Conservation (phyloP, 1,284 basidiomycete genomes). For the Anthracocystis setariae region DNA sequence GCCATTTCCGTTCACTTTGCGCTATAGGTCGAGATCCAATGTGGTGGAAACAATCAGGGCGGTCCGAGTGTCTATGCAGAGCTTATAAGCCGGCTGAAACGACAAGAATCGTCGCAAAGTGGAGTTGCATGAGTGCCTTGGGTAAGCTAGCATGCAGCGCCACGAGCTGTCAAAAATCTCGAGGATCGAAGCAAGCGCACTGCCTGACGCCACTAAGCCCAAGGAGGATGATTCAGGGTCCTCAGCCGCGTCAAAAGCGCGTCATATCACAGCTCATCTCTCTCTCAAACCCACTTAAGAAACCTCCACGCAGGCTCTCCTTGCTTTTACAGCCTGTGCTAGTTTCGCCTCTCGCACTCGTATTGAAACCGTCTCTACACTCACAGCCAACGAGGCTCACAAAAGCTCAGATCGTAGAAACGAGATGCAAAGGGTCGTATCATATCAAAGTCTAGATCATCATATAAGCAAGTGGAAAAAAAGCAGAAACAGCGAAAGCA, state of each 20-base stretch:
- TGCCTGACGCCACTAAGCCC: not conserved
- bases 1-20: constrained; percentile 16
- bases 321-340: no score
- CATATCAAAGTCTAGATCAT: not conserved
- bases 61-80: no score
- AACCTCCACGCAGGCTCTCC: constrained; percentile 21
- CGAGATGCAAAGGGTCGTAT: no score
- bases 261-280: constrained; percentile 26
- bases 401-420: no score
- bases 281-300: not conserved
- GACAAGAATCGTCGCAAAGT: constrained; percentile 7
- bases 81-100: not conserved
- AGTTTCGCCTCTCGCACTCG: no score
- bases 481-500: not conserved
- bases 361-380: no score
- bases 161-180: constrained; percentile 27
- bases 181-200: not conserved
- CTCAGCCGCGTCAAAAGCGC: constrained; percentile 14
- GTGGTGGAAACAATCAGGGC: not conserved
- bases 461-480: not conserved
- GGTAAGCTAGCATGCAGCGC: constrained; percentile 27
- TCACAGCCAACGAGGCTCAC: no score
- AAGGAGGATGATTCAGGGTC: constrained; percentile 33
- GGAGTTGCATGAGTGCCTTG: constrained; percentile 15
- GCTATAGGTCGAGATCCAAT: not conserved